These are phyloP conservation scores for Solanum lycopersicoides DNA, from an alignment of 257 asterid genomes.

Conservation along the genomic window DNA sequence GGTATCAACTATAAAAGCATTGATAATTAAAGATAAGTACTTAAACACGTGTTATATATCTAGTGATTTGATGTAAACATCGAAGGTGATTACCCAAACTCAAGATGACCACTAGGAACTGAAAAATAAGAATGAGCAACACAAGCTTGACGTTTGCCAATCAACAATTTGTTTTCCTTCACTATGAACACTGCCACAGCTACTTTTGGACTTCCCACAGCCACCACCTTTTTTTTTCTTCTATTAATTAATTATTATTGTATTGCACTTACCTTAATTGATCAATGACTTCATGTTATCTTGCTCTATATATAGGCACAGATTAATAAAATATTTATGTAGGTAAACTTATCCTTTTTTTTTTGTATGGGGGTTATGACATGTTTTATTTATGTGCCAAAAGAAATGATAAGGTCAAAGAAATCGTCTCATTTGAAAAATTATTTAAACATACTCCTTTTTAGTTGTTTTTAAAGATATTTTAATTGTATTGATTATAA, in stretches of 20 bases:
- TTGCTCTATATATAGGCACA: neutral
- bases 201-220: slow-evolving; percentile 24
- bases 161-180: slow-evolving; percentile 30
- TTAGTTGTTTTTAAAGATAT: neutral
- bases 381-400: neutral
- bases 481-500: too few species aligned
- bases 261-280: neutral
- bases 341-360: neutral
- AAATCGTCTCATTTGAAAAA: too few species aligned
- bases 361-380: too few species aligned
- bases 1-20: too few species aligned
- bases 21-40: neutral
- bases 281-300: neutral
- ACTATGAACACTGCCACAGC: slow-evolving; percentile 53
- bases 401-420: neutral
- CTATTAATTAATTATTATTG: neutral
- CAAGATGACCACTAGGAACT: slow-evolving; percentile 63
- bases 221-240: neutral
- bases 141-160: slow-evolving; percentile 53
- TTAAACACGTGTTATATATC: neutral
- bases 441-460: too few species aligned
- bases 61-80: neutral
- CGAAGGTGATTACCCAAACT: slow-evolving; percentile 31
- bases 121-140: slow-evolving; percentile 47
- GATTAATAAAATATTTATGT: neutral